Evolutionary conservation across 1,284 basidiomycete genomes (phyloP).

Genomic region (Puccinia polysora): DNA sequence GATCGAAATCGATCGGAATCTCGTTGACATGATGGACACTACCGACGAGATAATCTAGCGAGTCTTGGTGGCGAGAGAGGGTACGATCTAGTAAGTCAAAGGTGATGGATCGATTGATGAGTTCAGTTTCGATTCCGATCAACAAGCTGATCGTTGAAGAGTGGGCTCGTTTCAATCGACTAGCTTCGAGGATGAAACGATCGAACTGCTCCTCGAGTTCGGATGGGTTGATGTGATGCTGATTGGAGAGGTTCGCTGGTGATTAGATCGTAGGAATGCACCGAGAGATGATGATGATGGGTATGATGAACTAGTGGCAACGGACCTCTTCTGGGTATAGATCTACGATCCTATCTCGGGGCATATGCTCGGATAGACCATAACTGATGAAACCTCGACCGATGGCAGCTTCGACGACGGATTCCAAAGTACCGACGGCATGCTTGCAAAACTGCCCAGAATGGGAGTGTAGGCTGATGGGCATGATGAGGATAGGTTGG

Average conservation of each 20-base stretch:
- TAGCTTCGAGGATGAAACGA: slow-evolving; percentile 69
- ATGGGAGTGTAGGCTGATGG: slow-evolving; percentile 86
- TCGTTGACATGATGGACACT: slow-evolving; percentile 84
- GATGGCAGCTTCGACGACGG: slow-evolving; percentile 74
- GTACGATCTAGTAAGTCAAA: slow-evolving; percentile 56
- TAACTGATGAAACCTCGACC: slow-evolving; percentile 72
- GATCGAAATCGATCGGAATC: slow-evolving; percentile 90
- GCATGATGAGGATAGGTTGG: too few species aligned
- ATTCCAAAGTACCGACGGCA: slow-evolving; percentile 69
- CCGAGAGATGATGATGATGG: neutral
- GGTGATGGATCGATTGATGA: slow-evolving; percentile 66
- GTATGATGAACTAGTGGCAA: slow-evolving; percentile 14
- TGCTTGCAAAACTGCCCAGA: slow-evolving; percentile 96
- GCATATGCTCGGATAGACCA: slow-evolving; percentile 90
- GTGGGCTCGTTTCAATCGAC: slow-evolving; percentile 64
- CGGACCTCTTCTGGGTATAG: slow-evolving; percentile 92
- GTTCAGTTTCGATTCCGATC: slow-evolving; percentile 90
- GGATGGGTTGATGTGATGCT: slow-evolving; percentile 50
- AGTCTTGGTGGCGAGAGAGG: slow-evolving; percentile 59
- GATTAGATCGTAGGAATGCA: neutral
- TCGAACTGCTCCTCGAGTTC: slow-evolving; percentile 63
- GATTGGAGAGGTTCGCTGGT: neutral
- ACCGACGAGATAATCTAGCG: slow-evolving; percentile 86
- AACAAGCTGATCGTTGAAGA: slow-evolving; percentile 67
- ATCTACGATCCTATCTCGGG: slow-evolving; percentile 72